Conservation (phyloP, 1,284 basidiomycete genomes). For the Cutaneotrichosporon cutaneum region DNA sequence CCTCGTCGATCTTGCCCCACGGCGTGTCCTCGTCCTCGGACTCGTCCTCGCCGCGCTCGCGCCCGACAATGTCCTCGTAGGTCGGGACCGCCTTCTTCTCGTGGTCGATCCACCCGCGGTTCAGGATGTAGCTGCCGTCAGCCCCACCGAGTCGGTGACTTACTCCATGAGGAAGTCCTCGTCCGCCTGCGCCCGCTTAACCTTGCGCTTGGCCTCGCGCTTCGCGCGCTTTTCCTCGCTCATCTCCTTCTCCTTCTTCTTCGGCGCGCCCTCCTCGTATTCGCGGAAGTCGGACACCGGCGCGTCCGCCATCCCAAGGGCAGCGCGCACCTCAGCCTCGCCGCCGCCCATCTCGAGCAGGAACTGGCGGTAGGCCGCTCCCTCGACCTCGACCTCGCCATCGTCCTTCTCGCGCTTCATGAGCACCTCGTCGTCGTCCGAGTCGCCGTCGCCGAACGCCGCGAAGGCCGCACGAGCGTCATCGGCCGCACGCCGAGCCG, state of each 20-base stretch:
- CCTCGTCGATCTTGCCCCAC: conserved; percentile 55
- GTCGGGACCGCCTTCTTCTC: conserved; percentile 71
- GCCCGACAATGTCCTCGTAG: conserved; percentile 69
- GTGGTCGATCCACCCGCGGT: conserved; percentile 91
- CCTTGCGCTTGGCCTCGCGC: conserved; percentile 53
- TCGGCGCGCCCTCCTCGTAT: conserved; percentile 56
- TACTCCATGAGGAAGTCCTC: conserved; percentile 84
- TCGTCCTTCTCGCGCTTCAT: conserved; percentile 63
- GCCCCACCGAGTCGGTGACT: conserved; percentile 42
- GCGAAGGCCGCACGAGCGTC: conserved; percentile 76
- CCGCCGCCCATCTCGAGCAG: conserved; percentile 75
- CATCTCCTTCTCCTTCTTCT: conserved; percentile 55
- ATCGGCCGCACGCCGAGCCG: conserved; percentile 70
- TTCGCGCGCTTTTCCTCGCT: conserved; percentile 55
- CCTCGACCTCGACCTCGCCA: conserved; percentile 70
- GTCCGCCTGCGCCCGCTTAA: conserved; percentile 45
- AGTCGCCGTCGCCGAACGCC: conserved; percentile 44
- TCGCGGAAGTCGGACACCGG: conserved; percentile 34
- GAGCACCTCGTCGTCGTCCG: conserved; percentile 56
- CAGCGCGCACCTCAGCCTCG: conserved; percentile 62
- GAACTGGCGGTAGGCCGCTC: conserved; percentile 77
- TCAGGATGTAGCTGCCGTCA: conserved; percentile 76
- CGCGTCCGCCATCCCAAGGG: conserved; percentile 52
- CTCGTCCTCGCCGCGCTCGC: conserved; percentile 19
- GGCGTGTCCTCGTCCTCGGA: conserved; percentile 47